Evolutionary conservation across 495 filamentous ascomycete species (phyloP).

Genomic region (Hyaloscypha hepaticicola): DNA sequence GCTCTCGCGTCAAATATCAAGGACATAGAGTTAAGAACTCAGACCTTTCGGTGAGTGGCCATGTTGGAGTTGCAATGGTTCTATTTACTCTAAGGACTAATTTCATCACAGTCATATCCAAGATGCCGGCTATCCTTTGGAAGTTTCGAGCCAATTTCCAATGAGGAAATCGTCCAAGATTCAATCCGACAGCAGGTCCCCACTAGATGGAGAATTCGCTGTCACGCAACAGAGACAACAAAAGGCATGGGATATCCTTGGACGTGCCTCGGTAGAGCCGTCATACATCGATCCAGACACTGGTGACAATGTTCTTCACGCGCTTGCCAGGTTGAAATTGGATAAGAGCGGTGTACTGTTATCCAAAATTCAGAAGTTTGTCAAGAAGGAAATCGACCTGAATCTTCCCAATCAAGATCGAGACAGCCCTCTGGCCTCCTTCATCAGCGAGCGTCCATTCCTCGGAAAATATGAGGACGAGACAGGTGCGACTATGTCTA

Average conservation of each 20-base stretch:
- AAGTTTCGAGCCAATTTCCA: constrained; percentile 3
- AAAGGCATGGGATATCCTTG: background rate
- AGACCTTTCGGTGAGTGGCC: constrained; percentile 7
- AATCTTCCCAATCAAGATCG: constrained; percentile 21
- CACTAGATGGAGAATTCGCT: background rate
- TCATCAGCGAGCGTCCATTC: constrained; percentile 13
- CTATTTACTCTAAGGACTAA: background rate
- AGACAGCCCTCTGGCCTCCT: constrained; percentile 10
- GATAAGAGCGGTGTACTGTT: background rate
- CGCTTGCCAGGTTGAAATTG: constrained; percentile 11
- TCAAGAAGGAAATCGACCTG: constrained; percentile 9
- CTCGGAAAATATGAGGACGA: constrained; percentile 6
- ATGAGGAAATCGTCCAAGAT: background rate
- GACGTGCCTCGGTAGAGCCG: background rate
- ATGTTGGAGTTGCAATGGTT: background rate
- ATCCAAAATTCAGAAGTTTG: constrained; percentile 7
- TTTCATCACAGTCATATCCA: background rate
- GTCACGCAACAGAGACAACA: background rate
- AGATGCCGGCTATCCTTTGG: constrained; percentile 7
- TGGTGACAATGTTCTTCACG: constrained; percentile 23
- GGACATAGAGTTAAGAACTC: background rate
- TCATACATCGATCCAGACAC: constrained; percentile 14
- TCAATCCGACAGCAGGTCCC: background rate
- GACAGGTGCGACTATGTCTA: constrained; percentile 29
- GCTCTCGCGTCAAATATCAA: constrained; percentile 7